Conservation (phyloP, 2,329 filamentous ascomycete species). For the Cordyceps cicadae region DNA sequence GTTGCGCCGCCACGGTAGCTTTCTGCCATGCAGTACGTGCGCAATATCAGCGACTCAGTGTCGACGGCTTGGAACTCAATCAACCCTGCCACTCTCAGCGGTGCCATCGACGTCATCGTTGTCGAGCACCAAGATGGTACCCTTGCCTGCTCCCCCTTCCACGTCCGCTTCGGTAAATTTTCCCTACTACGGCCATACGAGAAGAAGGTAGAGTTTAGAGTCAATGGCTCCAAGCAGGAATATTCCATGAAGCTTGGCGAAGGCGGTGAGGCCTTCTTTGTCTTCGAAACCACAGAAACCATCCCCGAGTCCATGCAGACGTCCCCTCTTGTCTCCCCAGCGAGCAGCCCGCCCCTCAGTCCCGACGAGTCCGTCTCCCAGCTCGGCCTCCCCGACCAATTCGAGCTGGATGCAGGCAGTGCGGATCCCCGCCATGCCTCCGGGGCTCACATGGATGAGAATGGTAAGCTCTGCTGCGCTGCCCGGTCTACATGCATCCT, state of each 20-base stretch:
- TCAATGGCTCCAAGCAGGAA: constrained; percentile 85
- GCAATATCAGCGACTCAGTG: constrained; percentile 88
- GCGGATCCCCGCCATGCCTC: background rate
- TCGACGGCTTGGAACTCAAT: constrained; percentile 99
- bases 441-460: constrained; percentile 22
- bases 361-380: constrained; percentile 24
- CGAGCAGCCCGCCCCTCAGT: constrained; percentile 66
- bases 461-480: constrained; percentile 20
- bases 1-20: background rate
- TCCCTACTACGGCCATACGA: constrained; percentile 89
- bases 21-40: constrained; percentile 84
- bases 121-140: constrained; percentile 90
- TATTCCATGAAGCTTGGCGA: constrained; percentile 99
- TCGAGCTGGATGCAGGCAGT: constrained; percentile 51
- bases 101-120: constrained; percentile 97
- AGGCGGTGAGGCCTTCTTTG: constrained; percentile 95
- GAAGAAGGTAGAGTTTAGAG: constrained; percentile 97
- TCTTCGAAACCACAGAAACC: constrained; percentile 87
- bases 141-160: constrained; percentile 89
- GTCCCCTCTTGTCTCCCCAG: constrained; percentile 84
- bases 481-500: background rate
- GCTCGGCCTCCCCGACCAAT: constrained; percentile 60
- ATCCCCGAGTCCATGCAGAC: constrained; percentile 94
- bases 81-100: constrained; percentile 93
- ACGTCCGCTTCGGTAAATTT: constrained; percentile 98